A percentile compares a stretch with the other conserved stretches of the same genome.
Conservation (phyloP, 2,329 filamentous ascomycete species). For the Colletotrichum trifolii region DNA sequence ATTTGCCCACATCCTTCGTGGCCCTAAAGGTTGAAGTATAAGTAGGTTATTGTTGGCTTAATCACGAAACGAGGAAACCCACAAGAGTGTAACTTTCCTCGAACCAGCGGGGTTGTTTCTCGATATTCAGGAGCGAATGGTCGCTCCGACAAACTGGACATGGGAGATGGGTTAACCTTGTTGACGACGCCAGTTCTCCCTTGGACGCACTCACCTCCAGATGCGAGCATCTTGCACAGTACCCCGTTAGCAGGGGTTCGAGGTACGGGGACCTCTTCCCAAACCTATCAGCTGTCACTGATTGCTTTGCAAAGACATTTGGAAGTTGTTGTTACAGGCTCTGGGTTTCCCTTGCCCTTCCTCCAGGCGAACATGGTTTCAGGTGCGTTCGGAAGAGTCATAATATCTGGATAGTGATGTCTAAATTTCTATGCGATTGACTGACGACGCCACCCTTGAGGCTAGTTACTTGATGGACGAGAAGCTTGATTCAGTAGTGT, state of each 20-base stretch:
- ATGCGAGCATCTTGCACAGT: conserved; percentile 47
- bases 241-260: conserved; percentile 40
- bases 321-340: conserved; percentile 37
- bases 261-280: conserved; percentile 44
- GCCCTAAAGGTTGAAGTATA: conserved; percentile 26
- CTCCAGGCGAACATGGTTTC: conserved; percentile 49
- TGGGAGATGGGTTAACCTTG: background rate
- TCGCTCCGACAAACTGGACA: conserved; percentile 46
- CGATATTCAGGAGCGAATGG: conserved; percentile 43
- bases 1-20: conserved; percentile 43
- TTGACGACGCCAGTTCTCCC: background rate
- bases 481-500: too few relatives aligned
- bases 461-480: too few relatives aligned
- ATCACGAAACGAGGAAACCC: background rate
- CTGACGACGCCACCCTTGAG: too few relatives aligned
- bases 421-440: background rate
- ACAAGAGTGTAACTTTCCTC: conserved; percentile 42
- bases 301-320: background rate
- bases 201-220: conserved; percentile 40
- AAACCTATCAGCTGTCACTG: conserved; percentile 35
- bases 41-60: background rate
- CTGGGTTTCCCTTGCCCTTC: conserved; percentile 46
- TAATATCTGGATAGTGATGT: background rate
- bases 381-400: conserved; percentile 28
- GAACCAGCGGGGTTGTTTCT: conserved; percentile 45